These are phyloP conservation scores for Citrus cavaleriei DNA, from an alignment of 345 rosid genomes.

Conservation along the genomic window DNA sequence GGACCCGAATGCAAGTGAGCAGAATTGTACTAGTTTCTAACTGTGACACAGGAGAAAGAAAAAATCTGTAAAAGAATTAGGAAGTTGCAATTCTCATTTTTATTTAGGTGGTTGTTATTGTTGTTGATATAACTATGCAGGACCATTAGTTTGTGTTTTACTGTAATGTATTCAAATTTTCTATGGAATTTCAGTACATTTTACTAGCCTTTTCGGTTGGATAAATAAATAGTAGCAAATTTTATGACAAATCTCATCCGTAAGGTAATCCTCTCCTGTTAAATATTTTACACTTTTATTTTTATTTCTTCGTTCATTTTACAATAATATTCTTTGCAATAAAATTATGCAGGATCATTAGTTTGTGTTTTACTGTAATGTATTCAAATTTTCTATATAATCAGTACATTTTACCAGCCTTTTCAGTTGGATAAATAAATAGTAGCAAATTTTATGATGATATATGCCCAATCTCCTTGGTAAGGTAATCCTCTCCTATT, in stretches of 20 bases:
- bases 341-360: neutral
- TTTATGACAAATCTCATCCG: no score
- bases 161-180: neutral
- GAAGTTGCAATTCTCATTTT: conserved; percentile 13
- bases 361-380: neutral
- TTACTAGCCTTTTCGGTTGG: neutral
- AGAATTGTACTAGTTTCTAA: conserved; percentile 24
- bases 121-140: neutral
- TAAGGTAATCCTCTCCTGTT: no score
- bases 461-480: no score
- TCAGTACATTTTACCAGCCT: neutral
- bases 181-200: conserved; percentile 4
- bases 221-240: neutral
- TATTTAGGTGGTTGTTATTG: neutral
- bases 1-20: neutral
- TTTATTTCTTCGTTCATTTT: no score
- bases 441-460: no score
- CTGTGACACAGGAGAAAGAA: neutral
- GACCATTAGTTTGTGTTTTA: neutral
- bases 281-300: no score
- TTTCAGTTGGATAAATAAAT: neutral
- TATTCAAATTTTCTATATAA: neutral
- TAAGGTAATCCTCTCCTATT: no score
- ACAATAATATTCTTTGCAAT: no score
- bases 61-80: conserved; percentile 18